phyloP scores from a whole-genome alignment of 768 basidiomycete species.

The Cyathus striatus region DNA sequence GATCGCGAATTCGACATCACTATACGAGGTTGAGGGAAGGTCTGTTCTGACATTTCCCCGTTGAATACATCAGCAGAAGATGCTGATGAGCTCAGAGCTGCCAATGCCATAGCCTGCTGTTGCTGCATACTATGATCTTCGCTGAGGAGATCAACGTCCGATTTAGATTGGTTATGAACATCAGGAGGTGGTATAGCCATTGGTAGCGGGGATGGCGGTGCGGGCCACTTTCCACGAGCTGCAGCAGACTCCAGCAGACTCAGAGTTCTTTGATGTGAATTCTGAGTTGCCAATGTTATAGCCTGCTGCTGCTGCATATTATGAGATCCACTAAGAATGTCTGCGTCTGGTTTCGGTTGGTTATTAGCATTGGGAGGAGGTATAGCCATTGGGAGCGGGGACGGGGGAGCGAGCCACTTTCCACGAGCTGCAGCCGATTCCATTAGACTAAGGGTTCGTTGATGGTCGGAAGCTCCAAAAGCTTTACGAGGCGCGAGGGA shows the following conservation, averaged over 20 bases:
- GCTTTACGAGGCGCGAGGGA: conserved; percentile 16
- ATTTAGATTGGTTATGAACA: conserved; percentile 4
- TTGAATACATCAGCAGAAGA: background rate
- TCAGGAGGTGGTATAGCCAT: conserved; percentile 30
- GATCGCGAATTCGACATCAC: background rate
- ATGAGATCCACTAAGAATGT: conserved; percentile 20
- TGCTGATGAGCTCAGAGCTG: background rate
- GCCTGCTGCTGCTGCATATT: conserved; percentile 4
- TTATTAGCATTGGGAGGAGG: conserved; percentile 21
- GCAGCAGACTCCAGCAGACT: conserved; percentile 56
- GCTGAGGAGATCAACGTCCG: conserved; percentile 20
- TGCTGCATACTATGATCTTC: conserved; percentile 7
- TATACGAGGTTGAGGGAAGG: conserved; percentile 2
- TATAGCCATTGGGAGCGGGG: conserved; percentile 37
- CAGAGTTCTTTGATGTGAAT: conserved; percentile 47
- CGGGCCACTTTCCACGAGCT: conserved; percentile 42
- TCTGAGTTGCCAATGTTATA: background rate
- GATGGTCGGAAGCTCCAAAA: conserved; percentile 41
- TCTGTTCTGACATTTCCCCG: background rate
- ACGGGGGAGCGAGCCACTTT: conserved; percentile 44
- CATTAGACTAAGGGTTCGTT: conserved; percentile 54
- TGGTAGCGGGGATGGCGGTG: conserved; percentile 40
- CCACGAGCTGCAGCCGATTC: conserved; percentile 49
- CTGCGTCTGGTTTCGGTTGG: conserved; percentile 9
- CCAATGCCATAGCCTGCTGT: conserved; percentile 3